phyloP scores from a whole-genome alignment of 2,329 filamentous ascomycete genomes.

The Xylariaceae sp. region DNA sequence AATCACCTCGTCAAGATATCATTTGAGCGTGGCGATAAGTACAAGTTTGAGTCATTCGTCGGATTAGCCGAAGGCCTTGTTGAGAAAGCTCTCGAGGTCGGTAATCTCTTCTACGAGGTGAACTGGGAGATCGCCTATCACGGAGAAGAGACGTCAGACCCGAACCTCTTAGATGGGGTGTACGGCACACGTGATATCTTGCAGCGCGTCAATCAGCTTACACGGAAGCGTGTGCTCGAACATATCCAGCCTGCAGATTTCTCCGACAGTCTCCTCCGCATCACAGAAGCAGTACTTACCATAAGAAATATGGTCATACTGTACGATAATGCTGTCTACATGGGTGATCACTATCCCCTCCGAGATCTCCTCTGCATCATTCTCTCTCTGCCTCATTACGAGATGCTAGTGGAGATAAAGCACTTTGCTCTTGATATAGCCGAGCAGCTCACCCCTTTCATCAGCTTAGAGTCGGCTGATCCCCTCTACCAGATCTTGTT shows the following conservation, averaged over 20 bases:
- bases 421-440: constrained; percentile 89
- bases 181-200: constrained; percentile 71
- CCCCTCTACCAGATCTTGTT: constrained; percentile 76
- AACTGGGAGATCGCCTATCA: constrained; percentile 75
- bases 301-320: constrained; percentile 96
- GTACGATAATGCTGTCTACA: constrained; percentile 78
- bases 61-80: constrained; percentile 84
- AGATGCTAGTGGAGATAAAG: constrained; percentile 76
- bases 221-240: constrained; percentile 56
- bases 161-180: constrained; percentile 48
- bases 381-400: constrained; percentile 69
- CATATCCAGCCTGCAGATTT: constrained; percentile 71
- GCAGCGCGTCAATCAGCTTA: constrained; percentile 64
- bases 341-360: constrained; percentile 69
- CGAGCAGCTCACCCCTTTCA: constrained; percentile 82
- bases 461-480: constrained; percentile 67
- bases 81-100: constrained; percentile 76
- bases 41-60: constrained; percentile 88
- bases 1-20: constrained; percentile 95
- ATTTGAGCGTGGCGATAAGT: constrained; percentile 90
- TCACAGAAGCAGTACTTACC: constrained; percentile 83
- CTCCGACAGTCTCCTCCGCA: constrained; percentile 65
- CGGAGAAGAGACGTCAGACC: constrained; percentile 47
- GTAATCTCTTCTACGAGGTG: constrained; percentile 74
- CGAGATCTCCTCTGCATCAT: constrained; percentile 81